Base-by-base conservation (phyloP, 169 alveolate genomes). In the Plasmodium knowlesi region DNA sequence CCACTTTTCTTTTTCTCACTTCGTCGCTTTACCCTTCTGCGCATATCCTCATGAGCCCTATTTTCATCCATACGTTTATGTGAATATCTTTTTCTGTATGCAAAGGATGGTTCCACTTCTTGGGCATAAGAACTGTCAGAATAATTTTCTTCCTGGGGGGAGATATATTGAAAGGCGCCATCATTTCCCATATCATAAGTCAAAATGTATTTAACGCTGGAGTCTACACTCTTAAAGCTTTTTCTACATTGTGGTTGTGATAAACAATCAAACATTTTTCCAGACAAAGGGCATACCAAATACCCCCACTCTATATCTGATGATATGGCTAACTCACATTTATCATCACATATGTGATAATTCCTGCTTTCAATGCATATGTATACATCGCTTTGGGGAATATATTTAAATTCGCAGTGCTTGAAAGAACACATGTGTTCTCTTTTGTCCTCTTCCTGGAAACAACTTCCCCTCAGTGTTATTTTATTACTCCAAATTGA, bases 201-300 rank as follows among this genome's bases (percentile, higher is more conserved):
- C 76, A 67, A 67, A 67, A 67, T 67, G 76, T 19, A 67, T 19
- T 22, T 67, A 19, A 67, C 19, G 76, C 39, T 67, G 0, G 37
- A 67, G 8, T 67, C 22, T 22, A 67, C 41, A 67, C 37, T 82
- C n/a, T 53, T 80, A 80, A 39, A 46, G 41, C 19, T 80, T 32
- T 2, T 80, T 8, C 67, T 46, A 14, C 39, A 53, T 82, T 82
- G 61, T 82, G 78, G 71, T 53, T 82, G 79, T 19, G 57, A 54
- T 5, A 82, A 19, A 28, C 41, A 50, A 82, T 82, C 70, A 82
- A 41, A 54, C 89, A 37, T 82, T 82, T 54, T 82, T 6, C 72
- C 89, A 19, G 76, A 82, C 78, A 82, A 14, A 9, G 89, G 89
- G 39, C 39, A 82, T 82, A 82, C 72, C 70, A 82, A 57, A 82